Conservation (phyloP, 768 basidiomycete species). For the Suillus occidentalis region DNA sequence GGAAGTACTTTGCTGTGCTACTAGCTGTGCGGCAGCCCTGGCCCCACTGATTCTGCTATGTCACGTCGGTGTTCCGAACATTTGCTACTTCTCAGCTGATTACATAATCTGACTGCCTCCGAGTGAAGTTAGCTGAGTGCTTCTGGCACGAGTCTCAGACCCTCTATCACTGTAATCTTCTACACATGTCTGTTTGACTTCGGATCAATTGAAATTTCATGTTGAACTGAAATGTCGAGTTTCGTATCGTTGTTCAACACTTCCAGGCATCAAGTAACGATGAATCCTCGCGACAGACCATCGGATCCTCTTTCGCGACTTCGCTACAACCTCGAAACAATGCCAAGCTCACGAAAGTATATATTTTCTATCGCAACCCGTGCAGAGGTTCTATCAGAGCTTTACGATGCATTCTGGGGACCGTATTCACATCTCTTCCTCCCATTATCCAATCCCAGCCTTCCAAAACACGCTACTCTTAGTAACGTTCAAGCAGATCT, state of each 20-base stretch:
- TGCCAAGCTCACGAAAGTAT: slow-evolving; percentile 79
- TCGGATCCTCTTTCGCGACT: slow-evolving; percentile 71
- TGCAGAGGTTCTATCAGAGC: slow-evolving; percentile 76
- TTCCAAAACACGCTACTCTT: slow-evolving; percentile 63
- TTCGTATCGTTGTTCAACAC: slow-evolving; percentile 40
- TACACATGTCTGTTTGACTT: not conserved
- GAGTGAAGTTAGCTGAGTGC: too few species aligned
- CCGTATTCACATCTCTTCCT: slow-evolving; percentile 72
- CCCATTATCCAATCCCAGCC: slow-evolving; percentile 58
- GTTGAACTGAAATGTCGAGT: slow-evolving; percentile 2
- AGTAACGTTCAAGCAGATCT: slow-evolving; percentile 67
- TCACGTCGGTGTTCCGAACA: not conserved
- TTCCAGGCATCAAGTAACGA: slow-evolving; percentile 52
- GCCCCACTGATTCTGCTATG: too few species aligned
- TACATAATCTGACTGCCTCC: not conserved
- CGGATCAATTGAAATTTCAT: not conserved
- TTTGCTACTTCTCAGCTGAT: not conserved
- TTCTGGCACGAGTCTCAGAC: not conserved
- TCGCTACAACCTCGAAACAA: slow-evolving; percentile 74
- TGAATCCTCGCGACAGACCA: slow-evolving; percentile 55
- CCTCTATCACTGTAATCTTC: not conserved
- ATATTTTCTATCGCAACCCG: slow-evolving; percentile 72
- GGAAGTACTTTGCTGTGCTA: too few species aligned
- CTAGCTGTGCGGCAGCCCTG: too few species aligned
- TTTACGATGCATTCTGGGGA: slow-evolving; percentile 84